Percentiles rank a stretch among this genome's conserved stretches.
These are phyloP conservation scores for Leccinum angustisporum DNA, from an alignment of 1,284 basidiomycete species.

Conservation along the genomic window DNA sequence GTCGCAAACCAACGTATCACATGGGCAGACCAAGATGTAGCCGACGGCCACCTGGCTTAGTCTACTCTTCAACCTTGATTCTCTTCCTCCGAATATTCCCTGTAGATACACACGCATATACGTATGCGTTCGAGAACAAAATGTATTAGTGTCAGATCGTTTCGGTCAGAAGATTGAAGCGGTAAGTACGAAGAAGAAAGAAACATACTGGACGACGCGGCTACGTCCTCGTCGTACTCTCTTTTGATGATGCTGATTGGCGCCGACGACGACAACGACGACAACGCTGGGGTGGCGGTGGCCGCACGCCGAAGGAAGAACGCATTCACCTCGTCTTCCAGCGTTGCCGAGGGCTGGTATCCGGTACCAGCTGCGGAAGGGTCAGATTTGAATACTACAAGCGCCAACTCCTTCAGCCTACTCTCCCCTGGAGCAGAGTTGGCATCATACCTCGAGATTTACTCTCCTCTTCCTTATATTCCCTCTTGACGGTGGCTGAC, in stretches of 20 bases:
- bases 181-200: neutral
- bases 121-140: neutral
- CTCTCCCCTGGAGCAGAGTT: neutral
- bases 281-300: neutral
- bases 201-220: conserved; percentile 25
- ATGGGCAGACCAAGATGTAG: neutral
- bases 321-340: neutral
- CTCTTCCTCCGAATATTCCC: neutral
- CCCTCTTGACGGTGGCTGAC: neutral
- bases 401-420: neutral
- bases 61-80: neutral
- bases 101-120: neutral
- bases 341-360: neutral
- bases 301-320: neutral
- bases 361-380: neutral
- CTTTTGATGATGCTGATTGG: neutral
- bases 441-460: neutral
- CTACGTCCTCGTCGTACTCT: neutral
- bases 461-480: neutral
- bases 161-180: neutral
- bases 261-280: neutral
- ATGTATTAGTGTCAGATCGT: neutral
- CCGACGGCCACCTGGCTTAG: neutral
- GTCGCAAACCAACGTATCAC: neutral
- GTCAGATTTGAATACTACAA: neutral